Evolutionary conservation across 2,329 filamentous ascomycete genomes (phyloP), one percentile per base, ranked within the genome.

Genomic region (Thielaviopsis ethacetica): DNA sequence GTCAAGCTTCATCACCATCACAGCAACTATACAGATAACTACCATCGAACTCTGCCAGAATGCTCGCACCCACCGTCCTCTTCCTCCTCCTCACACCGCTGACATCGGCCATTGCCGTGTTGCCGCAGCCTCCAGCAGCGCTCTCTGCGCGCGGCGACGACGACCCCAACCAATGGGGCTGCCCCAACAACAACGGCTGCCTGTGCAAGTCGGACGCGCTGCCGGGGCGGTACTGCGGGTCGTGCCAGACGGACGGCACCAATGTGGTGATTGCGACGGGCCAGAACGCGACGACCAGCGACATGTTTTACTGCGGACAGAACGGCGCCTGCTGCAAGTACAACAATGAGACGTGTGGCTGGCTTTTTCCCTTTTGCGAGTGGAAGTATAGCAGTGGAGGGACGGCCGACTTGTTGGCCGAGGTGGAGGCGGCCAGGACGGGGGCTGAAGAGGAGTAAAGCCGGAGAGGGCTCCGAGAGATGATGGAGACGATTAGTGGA

Each of bases 281-380:
- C 41, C 26, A n/a, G 22, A 15, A 56, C 22, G 54, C 54, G 12
- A 9, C 19, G 13, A 56, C 21, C 54, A 38, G 17, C 4, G 38
- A 56, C 27, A n/a, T 53, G 24, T 30, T 56, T 34, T 49, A 53
- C n/a, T 56, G 52, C 56, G 62, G 38, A 2, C 38, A 55, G 53
- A 58, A 58, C 59, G 60, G 55, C 30, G 54, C 54, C 62, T 52
- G 56, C 47, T 58, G 49, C 49, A 58, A 51, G 58, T 58, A 58
- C 30, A 51, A 58, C 59, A 62, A 53, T 53, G 58, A 63, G 58
- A 63, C 60, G 60, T 57, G 52, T 34, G 53, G 53, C 34, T 47
- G 50, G 22, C 30, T 34, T 24, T 19, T 24, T 13, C 15, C 49
- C 10, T 62, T 53, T 53, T 57, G 58, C 57, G 58, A 61, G 62